Conservation (phyloP, 2,329 filamentous ascomycete species). For the Grosmannia clavigera region DNA sequence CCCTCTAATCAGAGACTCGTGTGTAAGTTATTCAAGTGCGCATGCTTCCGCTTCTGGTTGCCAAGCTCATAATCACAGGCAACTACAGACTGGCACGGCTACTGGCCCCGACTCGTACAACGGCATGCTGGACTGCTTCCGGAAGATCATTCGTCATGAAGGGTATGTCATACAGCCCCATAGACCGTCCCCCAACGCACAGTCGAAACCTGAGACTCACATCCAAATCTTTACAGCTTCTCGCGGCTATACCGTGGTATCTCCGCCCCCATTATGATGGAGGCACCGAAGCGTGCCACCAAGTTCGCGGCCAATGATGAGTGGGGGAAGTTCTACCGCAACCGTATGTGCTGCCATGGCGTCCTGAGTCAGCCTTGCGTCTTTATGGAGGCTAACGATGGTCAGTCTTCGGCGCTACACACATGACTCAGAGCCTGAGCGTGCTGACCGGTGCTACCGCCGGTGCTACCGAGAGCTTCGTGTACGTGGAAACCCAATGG, state of each 20-base stretch:
- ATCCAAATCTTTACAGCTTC: constrained; percentile 37
- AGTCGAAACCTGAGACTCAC: not conserved
- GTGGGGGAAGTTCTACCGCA: constrained; percentile 92
- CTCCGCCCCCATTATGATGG: constrained; percentile 91
- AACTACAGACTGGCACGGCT: constrained; percentile 67
- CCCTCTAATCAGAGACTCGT: constrained; percentile 10
- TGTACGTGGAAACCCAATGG: constrained; percentile 6
- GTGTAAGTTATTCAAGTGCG: constrained; percentile 9
- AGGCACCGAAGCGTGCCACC: constrained; percentile 52
- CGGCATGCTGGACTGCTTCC: constrained; percentile 96
- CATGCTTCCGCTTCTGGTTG: not conserved
- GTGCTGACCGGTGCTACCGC: constrained; percentile 89
- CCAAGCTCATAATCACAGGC: constrained; percentile 35
- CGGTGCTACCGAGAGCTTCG: constrained; percentile 89
- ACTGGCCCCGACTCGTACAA: constrained; percentile 76
- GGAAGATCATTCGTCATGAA: constrained; percentile 92
- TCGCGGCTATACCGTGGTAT: constrained; percentile 94
- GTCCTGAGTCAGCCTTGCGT: not conserved
- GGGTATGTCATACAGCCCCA: constrained; percentile 45
- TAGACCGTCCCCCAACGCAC: not conserved
- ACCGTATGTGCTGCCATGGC: constrained; percentile 19
- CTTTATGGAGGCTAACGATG: not conserved
- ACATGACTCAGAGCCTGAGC: constrained; percentile 87
- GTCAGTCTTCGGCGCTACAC: constrained; percentile 58
- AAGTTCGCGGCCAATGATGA: constrained; percentile 99